Percentiles rank a stretch among this genome's conserved stretches.
phyloP scores from a whole-genome alignment of 2,329 filamentous ascomycete genomes.

The Tetracladium maxilliforme region DNA sequence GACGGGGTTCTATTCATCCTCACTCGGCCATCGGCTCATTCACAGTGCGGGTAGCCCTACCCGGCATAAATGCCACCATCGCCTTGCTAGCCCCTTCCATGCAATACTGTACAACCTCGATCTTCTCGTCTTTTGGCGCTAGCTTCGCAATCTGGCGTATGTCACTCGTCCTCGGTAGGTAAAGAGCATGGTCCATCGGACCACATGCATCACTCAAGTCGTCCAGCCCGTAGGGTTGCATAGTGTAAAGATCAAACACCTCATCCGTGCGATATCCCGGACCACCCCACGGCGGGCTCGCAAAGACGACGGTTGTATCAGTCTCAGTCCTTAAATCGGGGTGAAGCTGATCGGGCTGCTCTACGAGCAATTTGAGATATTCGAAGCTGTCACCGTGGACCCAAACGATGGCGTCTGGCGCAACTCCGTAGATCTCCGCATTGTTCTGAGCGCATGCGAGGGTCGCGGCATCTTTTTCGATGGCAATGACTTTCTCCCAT shows the following conservation, averaged over 20 bases:
- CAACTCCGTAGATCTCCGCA: slow-evolving; percentile 69
- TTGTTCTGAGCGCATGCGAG: slow-evolving; percentile 89
- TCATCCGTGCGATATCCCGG: slow-evolving; percentile 47
- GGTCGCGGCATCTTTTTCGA: slow-evolving; percentile 70
- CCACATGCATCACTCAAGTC: slow-evolving; percentile 49
- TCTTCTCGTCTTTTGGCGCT: slow-evolving; percentile 32
- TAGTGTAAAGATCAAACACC: slow-evolving; percentile 70
- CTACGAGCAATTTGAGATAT: slow-evolving; percentile 35
- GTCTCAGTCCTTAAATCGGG: slow-evolving; percentile 7
- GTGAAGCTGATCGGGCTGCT: slow-evolving; percentile 12
- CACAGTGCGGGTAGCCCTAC: too few relatives aligned
- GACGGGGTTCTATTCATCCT: too few relatives aligned
- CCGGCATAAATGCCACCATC: slow-evolving; percentile 47
- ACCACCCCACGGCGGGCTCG: slow-evolving; percentile 61
- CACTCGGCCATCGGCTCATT: too few relatives aligned
- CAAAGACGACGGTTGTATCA: slow-evolving; percentile 39
- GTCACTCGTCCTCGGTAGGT: slow-evolving; percentile 74
- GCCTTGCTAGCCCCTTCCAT: slow-evolving; percentile 82
- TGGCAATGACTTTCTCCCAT: slow-evolving; percentile 75
- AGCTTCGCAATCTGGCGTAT: slow-evolving; percentile 60
- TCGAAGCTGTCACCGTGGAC: slow-evolving; percentile 78
- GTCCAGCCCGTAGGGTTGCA: slow-evolving; percentile 72
- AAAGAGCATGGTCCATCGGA: slow-evolving; percentile 52
- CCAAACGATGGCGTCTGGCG: slow-evolving; percentile 69
- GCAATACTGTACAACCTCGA: slow-evolving; percentile 79